phyloP scores from a whole-genome alignment of 208 protist genomes.

The Leishmania mexicana region DNA sequence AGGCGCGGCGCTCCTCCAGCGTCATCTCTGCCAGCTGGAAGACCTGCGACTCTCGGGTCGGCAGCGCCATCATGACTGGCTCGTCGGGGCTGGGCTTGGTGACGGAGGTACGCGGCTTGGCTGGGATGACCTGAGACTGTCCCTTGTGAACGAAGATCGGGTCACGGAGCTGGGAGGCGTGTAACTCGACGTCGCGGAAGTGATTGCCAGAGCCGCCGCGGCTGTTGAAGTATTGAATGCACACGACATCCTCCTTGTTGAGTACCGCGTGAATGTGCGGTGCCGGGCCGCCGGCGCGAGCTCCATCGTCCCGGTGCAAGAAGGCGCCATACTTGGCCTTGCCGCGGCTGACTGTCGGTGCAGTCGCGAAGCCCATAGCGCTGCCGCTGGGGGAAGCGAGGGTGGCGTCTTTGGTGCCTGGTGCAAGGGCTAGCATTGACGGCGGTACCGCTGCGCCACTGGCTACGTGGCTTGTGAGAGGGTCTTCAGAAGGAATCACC shows the following conservation, averaged over 20 bases:
- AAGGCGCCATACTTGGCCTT: constrained; percentile 64
- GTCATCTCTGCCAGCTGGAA: constrained; percentile 23
- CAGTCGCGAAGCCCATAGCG: background rate
- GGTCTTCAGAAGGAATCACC: constrained; percentile 3
- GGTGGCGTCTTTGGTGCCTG: background rate
- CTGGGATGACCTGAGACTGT: constrained; percentile 9
- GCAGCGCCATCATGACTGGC: background rate
- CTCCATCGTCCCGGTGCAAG: constrained; percentile 14
- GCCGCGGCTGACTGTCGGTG: constrained; percentile 9
- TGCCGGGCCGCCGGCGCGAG: constrained; percentile 6
- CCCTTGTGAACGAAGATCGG: constrained; percentile 65
- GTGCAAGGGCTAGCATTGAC: background rate
- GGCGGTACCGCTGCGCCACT: background rate
- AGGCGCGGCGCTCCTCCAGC: constrained; percentile 33
- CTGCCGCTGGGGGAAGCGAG: background rate
- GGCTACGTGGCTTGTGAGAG: background rate
- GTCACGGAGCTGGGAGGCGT: constrained; percentile 57
- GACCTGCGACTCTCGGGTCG: constrained; percentile 19
- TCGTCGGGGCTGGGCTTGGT: background rate
- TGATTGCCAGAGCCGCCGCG: constrained; percentile 51
- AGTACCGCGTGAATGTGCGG: constrained; percentile 28
- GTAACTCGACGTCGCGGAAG: constrained; percentile 71
- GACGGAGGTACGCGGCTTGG: background rate
- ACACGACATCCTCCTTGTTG: constrained; percentile 53
- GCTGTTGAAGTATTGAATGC: constrained; percentile 84